phyloP scores from a whole-genome alignment of 768 basidiomycete species.

The Boletales sp. region DNA sequence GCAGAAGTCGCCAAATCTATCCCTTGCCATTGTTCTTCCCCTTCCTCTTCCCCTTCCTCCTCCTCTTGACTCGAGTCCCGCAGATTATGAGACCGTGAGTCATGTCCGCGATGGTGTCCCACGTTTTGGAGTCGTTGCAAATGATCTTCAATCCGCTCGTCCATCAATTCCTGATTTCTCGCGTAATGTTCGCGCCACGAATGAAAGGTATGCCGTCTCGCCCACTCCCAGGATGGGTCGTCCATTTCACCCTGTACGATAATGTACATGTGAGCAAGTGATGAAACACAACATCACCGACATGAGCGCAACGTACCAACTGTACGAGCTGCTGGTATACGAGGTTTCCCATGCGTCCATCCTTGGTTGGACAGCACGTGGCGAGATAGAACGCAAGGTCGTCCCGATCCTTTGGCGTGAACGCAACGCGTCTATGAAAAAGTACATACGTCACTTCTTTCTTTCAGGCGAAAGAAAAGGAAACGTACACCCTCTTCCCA shows the following conservation, averaged over 20 bases:
- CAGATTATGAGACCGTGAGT: slow-evolving; percentile 19
- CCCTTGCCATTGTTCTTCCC: slow-evolving; percentile 4
- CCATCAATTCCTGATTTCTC: slow-evolving; percentile 39
- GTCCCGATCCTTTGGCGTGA: slow-evolving; percentile 39
- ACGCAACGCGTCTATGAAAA: slow-evolving; percentile 24
- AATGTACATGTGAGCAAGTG: neutral
- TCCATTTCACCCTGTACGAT: slow-evolving; percentile 14
- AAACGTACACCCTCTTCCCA: slow-evolving; percentile 6
- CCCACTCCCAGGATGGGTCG: slow-evolving; percentile 40
- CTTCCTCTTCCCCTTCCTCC: slow-evolving; percentile 11
- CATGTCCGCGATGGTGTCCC: slow-evolving; percentile 20
- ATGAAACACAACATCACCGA: no score
- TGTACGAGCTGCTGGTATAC: slow-evolving; percentile 45
- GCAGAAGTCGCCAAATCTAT: neutral
- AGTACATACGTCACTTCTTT: no score
- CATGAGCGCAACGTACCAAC: slow-evolving; percentile 38
- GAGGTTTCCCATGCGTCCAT: slow-evolving; percentile 46
- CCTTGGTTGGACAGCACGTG: slow-evolving; percentile 36
- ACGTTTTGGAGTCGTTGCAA: slow-evolving; percentile 3
- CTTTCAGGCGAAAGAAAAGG: neutral
- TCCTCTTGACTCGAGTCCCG: slow-evolving; percentile 4
- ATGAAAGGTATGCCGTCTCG: slow-evolving; percentile 46
- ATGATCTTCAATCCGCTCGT: slow-evolving; percentile 39
- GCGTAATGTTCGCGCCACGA: slow-evolving; percentile 65
- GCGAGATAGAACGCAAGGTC: slow-evolving; percentile 49